Evolutionary conservation across 1,284 basidiomycete genomes (phyloP).

Genomic region (Ustilago shanxiensis): DNA sequence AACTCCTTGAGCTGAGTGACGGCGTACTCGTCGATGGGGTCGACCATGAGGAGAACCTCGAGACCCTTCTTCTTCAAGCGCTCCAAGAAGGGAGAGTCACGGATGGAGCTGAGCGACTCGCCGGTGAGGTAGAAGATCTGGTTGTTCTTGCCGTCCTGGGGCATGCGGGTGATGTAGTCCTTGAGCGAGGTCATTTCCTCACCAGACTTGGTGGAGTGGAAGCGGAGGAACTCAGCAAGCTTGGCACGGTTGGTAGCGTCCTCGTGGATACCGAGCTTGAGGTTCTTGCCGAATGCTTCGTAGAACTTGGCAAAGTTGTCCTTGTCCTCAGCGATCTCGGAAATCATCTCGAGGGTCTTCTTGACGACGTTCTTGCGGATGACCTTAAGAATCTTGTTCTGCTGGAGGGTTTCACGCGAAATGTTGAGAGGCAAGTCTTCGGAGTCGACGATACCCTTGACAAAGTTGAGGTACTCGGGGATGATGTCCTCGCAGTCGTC

Average conservation of each 20-base stretch:
- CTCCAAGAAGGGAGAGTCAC: slow-evolving; percentile 98
- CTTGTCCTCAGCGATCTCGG: slow-evolving; percentile 99
- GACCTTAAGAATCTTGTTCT: slow-evolving; percentile 99
- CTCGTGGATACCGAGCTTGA: slow-evolving; percentile 94
- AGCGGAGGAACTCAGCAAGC: slow-evolving; percentile 99
- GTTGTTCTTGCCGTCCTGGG: slow-evolving; percentile 98
- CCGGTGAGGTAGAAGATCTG: slow-evolving; percentile 93
- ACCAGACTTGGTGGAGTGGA: slow-evolving; percentile 93
- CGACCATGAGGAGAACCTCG: slow-evolving; percentile 93
- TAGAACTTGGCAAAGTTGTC: slow-evolving; percentile 99
- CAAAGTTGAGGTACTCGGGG: slow-evolving; percentile 99
- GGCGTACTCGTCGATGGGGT: slow-evolving; percentile 76
- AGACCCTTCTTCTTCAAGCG: slow-evolving; percentile 99
- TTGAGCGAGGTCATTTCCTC: slow-evolving; percentile 96
- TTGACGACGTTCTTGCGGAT: slow-evolving; percentile 90
- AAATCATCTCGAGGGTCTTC: slow-evolving; percentile 95
- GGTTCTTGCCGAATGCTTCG: slow-evolving; percentile 77
- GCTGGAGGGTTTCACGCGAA: slow-evolving; percentile 99
- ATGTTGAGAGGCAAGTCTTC: slow-evolving; percentile 99
- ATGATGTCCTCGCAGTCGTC: slow-evolving; percentile 99
- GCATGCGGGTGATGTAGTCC: slow-evolving; percentile 99
- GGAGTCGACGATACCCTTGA: slow-evolving; percentile 95
- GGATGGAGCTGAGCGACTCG: slow-evolving; percentile 90
- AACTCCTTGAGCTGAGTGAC: slow-evolving; percentile 99
- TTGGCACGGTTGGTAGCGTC: slow-evolving; percentile 99